Base-by-base conservation (phyloP, 2,329 filamentous ascomycete species). In the Dothistroma septosporum region DNA sequence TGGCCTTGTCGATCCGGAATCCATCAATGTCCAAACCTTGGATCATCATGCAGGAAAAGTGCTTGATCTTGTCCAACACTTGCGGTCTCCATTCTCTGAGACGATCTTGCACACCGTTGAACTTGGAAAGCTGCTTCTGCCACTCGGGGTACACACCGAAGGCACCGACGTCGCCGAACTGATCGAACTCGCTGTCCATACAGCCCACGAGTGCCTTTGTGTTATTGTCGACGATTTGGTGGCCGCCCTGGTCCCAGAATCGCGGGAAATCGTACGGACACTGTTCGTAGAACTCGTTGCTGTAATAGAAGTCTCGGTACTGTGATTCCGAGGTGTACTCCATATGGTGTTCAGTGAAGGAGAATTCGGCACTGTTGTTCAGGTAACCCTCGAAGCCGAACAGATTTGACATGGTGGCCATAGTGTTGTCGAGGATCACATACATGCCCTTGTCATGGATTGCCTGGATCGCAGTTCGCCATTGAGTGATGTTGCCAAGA, bases 51-150 rank as follows among this genome's bases (percentile, higher is more conserved):
- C 86, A 88, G 1, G 84, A 86, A 66, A 87, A 85, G 49, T 80
- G 80, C 63, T 83, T 80, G 60, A 88, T 75, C 65, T 83, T 84
- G 52, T 81, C 77, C 33, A 80, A 75, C 0, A 87, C 85, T 12
- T 80, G 80, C 2, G 83, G 82, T 28, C 80, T 68, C 86, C 86
- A 88, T 66, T 87, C 85, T 56, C 86, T 80, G 2, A 88, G 76
- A 69, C 86, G 84, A 72, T 88, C 86, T 72, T 88, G 86, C 0
- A 87, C 85, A 47, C 82, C 85, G 53, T 85, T 84, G 72, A 88
- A 88, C 66, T 87, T 88, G 21, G 84, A 80, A 47, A 88, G 77
- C 70, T 88, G 83, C 69, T 84, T 82, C 67, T 86, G 76, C 82
- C 83, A 87, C 68, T 87, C 83, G 0, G 84, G 82, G 60, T 82